Conservation (phyloP, 805 yeast genomes). For the Metschnikowia arizonensis region DNA sequence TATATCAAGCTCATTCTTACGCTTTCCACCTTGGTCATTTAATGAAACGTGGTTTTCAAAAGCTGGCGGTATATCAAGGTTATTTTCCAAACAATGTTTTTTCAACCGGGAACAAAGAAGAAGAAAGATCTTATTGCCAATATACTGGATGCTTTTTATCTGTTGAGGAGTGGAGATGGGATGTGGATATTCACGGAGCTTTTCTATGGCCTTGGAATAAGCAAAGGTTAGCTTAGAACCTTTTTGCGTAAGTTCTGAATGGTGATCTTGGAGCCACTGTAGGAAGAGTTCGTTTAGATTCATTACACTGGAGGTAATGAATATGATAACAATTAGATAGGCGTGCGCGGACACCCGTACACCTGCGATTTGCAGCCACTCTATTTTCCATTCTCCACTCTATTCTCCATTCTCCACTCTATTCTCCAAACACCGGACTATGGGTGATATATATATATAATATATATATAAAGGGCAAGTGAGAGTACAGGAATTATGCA, state of each 20-base stretch:
- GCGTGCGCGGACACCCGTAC: neutral
- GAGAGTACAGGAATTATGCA: too few species aligned
- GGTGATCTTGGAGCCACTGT: slow-evolving; percentile 56
- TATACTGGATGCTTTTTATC: slow-evolving; percentile 53
- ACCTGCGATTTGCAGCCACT: slow-evolving; percentile 2
- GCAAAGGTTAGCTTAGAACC: slow-evolving; percentile 52
- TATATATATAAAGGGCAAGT: too few species aligned
- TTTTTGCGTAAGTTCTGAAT: slow-evolving; percentile 40
- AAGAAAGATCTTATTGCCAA: slow-evolving; percentile 68
- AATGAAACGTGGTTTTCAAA: slow-evolving; percentile 18
- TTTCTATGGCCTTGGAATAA: slow-evolving; percentile 54
- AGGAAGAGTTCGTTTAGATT: slow-evolving; percentile 51
- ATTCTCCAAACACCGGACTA: too few species aligned
- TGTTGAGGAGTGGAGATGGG: slow-evolving; percentile 54
- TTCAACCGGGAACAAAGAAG: slow-evolving; percentile 45
- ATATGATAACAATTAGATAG: too few species aligned
- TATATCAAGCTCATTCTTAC: slow-evolving; percentile 12
- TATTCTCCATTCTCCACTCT: too few species aligned
- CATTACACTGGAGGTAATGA: too few species aligned
- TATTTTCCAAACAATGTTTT: slow-evolving; percentile 55
- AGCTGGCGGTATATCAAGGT: slow-evolving; percentile 41
- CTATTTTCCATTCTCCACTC: too few species aligned
- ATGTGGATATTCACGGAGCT: slow-evolving; percentile 42
- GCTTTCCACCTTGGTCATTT: slow-evolving; percentile 13
- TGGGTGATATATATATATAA: too few species aligned